These are phyloP conservation scores for Diutina sp. DNA, from an alignment of 1,139 yeast genomes.

Conservation along the genomic window DNA sequence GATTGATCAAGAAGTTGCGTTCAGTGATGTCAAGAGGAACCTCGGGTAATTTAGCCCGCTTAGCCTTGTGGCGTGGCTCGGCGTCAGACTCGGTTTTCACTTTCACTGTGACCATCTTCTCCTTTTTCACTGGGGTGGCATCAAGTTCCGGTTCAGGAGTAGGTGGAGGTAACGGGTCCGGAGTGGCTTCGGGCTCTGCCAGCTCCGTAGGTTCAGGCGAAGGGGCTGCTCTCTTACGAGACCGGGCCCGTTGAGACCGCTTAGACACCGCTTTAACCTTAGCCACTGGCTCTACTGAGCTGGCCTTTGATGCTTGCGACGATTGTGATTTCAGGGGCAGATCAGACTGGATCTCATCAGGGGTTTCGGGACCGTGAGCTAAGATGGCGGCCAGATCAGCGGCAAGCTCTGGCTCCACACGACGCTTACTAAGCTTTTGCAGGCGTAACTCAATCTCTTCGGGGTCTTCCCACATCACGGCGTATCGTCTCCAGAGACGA, in stretches of 20 bases:
- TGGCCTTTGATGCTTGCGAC: not conserved
- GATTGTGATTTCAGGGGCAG: not conserved
- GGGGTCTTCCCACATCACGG: slow-evolving; percentile 82
- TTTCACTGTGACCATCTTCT: slow-evolving; percentile 3
- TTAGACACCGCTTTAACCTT: not conserved
- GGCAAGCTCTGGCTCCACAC: slow-evolving; percentile 59
- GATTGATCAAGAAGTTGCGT: slow-evolving; percentile 7
- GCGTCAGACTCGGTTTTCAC: slow-evolving; percentile 2
- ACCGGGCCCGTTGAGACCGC: not conserved
- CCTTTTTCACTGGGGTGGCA: not conserved
- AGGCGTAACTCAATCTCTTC: slow-evolving; percentile 45
- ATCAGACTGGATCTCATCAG: not conserved
- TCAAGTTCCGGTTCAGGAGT: not conserved
- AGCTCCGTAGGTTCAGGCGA: not conserved
- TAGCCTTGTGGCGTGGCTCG: slow-evolving; percentile 2
- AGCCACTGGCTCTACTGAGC: not conserved
- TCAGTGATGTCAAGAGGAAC: slow-evolving; percentile 4
- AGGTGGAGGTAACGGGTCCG: not conserved
- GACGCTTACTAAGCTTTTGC: slow-evolving; percentile 39
- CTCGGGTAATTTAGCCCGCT: slow-evolving; percentile 4
- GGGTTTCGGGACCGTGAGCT: not conserved
- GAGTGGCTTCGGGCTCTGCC: not conserved
- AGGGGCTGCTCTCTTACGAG: not conserved
- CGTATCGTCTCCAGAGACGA: slow-evolving; percentile 81
- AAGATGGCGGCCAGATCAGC: slow-evolving; percentile 51